Base-by-base conservation (phyloP, 805 yeast species). In the Pichia manshurica region DNA sequence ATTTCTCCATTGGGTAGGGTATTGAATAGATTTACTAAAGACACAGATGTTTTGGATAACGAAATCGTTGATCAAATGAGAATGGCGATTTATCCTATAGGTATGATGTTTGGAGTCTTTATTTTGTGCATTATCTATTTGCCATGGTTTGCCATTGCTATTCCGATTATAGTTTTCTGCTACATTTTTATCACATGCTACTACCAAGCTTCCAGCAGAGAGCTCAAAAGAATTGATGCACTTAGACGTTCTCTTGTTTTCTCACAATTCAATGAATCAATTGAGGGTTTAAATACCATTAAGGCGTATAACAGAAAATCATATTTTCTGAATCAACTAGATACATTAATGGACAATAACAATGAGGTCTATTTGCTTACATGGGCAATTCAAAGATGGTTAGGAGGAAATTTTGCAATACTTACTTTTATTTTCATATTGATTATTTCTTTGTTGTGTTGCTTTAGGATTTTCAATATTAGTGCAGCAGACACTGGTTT, bases 1-100 rank as follows among this genome's bases (percentile, higher is more conserved):
- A 79, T 87, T 10, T 84, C 95, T 0, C 96, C 96, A 17, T 74
- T 86, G 72, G 96, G 96, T 1, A 74, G 96, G 54, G 81, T 88
- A 50, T 69, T 89, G 62, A 88, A 87, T 65, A 71, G 96, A 55
- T 88, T 87, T 63, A 87, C 96, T 2, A 87, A 87, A 56, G 96
- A 88, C 63, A 84, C 93, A 0, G 95, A 88, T 61, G 81, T 81
- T 6, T 68, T 87, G 62, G 96, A 88, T 59, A 87, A 85, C 60
- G 91, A 84, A 64, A 68, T 87, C 50, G 75, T 79, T 47, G 88
- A 84, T 59, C 85, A 82, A 57, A 54, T 83, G 39, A 74, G 91
- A 56, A 64, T 81, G 65, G 71, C 84, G 43, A 53, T 81, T 40
- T 78, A 72, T 54, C 78, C 82, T 4, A 45, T 74, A 22, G 64